Conservation (phyloP, 805 yeast species). For the Saccharomycopsis selenospora region DNA sequence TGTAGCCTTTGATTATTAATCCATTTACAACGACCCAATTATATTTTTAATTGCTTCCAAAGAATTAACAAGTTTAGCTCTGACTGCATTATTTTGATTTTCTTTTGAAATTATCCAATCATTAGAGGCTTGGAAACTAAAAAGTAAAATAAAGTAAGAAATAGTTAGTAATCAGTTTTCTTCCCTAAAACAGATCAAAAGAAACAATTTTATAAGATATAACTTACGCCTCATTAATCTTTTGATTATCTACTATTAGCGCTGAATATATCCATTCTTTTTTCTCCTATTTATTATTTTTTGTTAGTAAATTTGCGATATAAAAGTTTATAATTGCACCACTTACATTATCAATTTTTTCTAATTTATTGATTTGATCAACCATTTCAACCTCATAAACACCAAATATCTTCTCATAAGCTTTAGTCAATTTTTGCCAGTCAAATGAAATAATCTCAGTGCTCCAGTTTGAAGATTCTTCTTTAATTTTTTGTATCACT, state of each 20-base stretch:
- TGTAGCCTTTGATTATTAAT: no score
- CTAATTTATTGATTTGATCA: neutral
- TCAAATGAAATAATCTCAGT: neutral
- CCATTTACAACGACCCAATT: no score
- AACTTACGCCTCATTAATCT: neutral
- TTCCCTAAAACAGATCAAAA: no score
- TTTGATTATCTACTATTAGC: neutral
- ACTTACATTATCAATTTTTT: neutral
- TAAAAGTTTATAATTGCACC: neutral
- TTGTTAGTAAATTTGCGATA: neutral
- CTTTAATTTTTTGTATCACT: neutral
- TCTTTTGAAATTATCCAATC: no score
- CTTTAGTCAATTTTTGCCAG: neutral
- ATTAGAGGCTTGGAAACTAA: no score
- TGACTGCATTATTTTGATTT: no score
- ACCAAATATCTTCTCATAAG: neutral
- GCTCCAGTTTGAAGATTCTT: neutral
- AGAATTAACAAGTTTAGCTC: no score
- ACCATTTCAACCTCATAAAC: neutral
- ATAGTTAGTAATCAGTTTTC: no score
- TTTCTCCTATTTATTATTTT: neutral
- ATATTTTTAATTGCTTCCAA: no score
- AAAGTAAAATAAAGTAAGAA: no score
- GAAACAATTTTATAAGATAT: no score
- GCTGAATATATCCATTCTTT: neutral